Evolutionary conservation across 2,329 filamentous ascomycete genomes (phyloP), one percentile per base, ranked within the genome.

Genomic region (Elsinoe fawcettii): DNA sequence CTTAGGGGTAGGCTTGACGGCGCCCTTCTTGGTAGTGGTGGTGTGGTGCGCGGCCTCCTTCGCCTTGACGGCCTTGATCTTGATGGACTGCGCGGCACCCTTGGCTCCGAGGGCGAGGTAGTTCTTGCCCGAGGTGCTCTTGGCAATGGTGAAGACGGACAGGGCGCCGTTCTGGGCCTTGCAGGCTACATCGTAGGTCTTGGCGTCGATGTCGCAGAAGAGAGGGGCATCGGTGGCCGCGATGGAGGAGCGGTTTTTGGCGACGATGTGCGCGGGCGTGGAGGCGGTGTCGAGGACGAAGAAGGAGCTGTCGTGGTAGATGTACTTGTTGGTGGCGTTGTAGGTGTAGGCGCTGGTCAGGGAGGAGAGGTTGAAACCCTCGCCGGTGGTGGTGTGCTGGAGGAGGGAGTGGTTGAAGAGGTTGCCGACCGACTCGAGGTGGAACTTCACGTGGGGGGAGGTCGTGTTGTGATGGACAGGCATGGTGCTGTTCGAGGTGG

Each of bases 311-410:
- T 32, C 46, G 12, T 51, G 9, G 46, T 51, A 51, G 46, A 51
- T 66, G 59, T 62, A 63, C 41, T 56, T 57, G 61, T 68, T 66
- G 54, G 66, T 65, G 11, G 65, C 60, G 59, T 70, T 66, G 58
- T 70, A 66, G 53, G 60, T 66, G 61, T 69, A 67, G 47, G 68
- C 60, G 12, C 58, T 60, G 37, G 27, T 16, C 6, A 20, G 20
- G 37, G 36, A 14, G 20, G n/a, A n/a, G 16, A 44, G 37, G 41
- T 46, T 37, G 30, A 56, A 44, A 14, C 46, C 46, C 25, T 51
- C 46, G 16, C 46, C 46, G 2, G 6, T 3, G n/a, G 16, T 2
- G 8, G 46, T 20, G 46, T 51, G 46, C 22, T 51, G 46, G 25
- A 51, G 25, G 12, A 51, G 46, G 14, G 46, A 32, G 46, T 51